Evolutionary conservation across 1,139 yeast genomes (phyloP), one percentile per base, ranked within the genome.

Genomic region (Geotrichum citri-aurantii): DNA sequence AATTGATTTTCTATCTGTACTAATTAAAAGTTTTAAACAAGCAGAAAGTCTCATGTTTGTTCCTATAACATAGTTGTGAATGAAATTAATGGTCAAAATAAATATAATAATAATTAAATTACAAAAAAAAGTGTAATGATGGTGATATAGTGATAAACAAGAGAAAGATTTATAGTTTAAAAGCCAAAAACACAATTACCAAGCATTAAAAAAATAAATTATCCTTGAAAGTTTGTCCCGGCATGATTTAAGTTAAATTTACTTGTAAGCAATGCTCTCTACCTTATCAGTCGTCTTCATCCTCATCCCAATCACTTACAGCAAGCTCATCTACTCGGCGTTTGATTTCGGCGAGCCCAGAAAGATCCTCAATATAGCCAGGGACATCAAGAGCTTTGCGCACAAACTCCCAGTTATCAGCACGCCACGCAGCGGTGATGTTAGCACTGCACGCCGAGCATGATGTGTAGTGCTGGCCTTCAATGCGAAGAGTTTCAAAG

Each of bases 391-490:
- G 74, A 21, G 97, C 93, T 14, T 71, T 70, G 65, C 77, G 77
- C 1, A 93, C 86, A 76, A 93, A 93, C 5, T 81, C 82, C 98
- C 98, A 93, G 0, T 91, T 92, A 0, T 76, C 71, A 1, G 69
- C 64, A 19, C 70, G 64, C 73, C 79, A 89, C 8, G 76, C 78
- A 0, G 75, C 21, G 5, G 51, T 48, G 10, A 48, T 11, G 17
- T 71, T 0, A 87, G 65, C 2, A 93, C 85, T 0, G 75, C 99
- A 93, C 0, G 93, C 99, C 0, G 97, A 86, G 70, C 99, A 93
- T 65, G 81, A 78, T 44, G 78, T 75, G 71, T 87, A 93, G 29
- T 84, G 84, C 0, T 91, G 90, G 0, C 96, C 85, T 61, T 77
- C 76, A 17, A 92, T 75, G 64, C 84, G 85, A 61, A 84, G 71